phyloP scores from a whole-genome alignment of 192 early-diverging fungal species.

The Martensiomyces pterosporus region DNA sequence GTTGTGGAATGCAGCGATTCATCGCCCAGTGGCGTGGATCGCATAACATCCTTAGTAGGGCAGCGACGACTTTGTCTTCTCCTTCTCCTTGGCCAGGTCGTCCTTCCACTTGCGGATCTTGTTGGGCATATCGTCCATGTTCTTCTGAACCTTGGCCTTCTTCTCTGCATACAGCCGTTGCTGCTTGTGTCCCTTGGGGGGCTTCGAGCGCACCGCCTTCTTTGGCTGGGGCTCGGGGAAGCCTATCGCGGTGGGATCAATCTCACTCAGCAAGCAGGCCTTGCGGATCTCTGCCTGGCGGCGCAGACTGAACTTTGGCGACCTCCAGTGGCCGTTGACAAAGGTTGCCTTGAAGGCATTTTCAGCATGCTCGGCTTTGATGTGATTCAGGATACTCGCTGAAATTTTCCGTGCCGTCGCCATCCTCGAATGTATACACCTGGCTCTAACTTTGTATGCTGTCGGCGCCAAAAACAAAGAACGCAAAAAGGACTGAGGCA shows the following conservation, averaged over 20 bases:
- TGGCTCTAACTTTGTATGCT: neutral
- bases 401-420: constrained; percentile 43
- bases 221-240: constrained; percentile 32
- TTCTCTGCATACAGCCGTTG: constrained; percentile 38
- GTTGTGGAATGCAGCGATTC: neutral
- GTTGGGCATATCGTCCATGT: constrained; percentile 48
- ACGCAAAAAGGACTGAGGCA: neutral
- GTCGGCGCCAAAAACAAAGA: neutral
- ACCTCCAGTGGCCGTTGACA: constrained; percentile 51
- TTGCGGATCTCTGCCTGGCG: constrained; percentile 62
- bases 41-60: constrained; percentile 32
- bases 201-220: constrained; percentile 46
- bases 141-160: constrained; percentile 39
- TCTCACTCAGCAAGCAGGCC: constrained; percentile 46
- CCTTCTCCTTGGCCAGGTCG: constrained; percentile 41
- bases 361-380: constrained; percentile 17
- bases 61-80: constrained; percentile 36
- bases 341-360: constrained; percentile 37
- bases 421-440: constrained; percentile 18
- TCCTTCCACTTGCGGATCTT: constrained; percentile 52
- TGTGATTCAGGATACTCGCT: constrained; percentile 21
- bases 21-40: neutral
- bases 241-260: constrained; percentile 54
- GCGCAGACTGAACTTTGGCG: constrained; percentile 50
- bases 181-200: constrained; percentile 52